phyloP scores from a whole-genome alignment of 2,329 filamentous ascomycete genomes.

The Pseudocercospora fijiensis region DNA sequence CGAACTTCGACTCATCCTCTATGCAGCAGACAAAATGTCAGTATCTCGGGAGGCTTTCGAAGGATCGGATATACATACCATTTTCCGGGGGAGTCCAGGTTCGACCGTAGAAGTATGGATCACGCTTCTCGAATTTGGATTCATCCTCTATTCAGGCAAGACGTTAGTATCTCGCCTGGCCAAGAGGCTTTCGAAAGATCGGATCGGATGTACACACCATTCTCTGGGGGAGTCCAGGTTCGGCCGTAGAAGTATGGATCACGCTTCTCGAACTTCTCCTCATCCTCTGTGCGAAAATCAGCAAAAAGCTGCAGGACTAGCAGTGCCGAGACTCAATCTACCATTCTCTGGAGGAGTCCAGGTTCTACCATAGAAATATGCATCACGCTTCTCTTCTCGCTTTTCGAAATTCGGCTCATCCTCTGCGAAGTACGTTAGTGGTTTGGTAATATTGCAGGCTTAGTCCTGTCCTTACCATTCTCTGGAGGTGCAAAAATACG shows the following conservation, averaged over 20 bases:
- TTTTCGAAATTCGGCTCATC: slow-evolving; percentile 2
- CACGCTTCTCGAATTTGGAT: background rate
- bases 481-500: background rate
- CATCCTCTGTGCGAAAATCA: too few species aligned
- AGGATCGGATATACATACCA: background rate
- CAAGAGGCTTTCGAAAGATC: too few species aligned
- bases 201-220: background rate
- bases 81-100: slow-evolving; percentile 1
- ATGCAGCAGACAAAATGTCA: background rate
- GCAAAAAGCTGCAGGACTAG: too few species aligned
- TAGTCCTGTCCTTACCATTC: background rate
- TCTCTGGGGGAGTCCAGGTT: background rate
- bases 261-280: background rate
- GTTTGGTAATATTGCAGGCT: too few species aligned
- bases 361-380: background rate
- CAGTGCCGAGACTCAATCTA: too few species aligned
- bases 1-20: background rate
- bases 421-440: too few species aligned
- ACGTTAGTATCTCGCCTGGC: too few species aligned
- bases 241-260: slow-evolving; percentile 3
- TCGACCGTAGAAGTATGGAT: slow-evolving; percentile 2
- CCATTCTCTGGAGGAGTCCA: slow-evolving; percentile 1
- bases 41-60: too few species aligned
- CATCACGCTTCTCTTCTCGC: background rate
- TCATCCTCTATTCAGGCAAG: background rate